Evolutionary conservation across 257 asterid genomes (phyloP).

Genomic region (Fraxinus americana): DNA sequence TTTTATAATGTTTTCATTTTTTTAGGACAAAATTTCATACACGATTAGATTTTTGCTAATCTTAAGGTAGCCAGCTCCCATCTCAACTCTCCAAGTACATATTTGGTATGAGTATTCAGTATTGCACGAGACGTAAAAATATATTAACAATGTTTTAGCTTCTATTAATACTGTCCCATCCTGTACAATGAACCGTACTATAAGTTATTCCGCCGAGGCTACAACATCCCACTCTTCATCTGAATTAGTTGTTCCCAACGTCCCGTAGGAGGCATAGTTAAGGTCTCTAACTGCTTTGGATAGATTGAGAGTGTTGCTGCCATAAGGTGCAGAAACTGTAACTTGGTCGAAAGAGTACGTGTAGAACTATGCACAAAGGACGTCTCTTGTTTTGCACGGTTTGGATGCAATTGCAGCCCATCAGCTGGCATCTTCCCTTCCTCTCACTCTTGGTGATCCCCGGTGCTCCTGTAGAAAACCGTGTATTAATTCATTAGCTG

Average conservation of each 20-base stretch:
- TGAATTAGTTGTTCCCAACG: slow-evolving; percentile 64
- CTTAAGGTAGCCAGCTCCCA: slow-evolving; percentile 82
- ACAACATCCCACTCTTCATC: slow-evolving; percentile 98
- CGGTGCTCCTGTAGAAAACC: slow-evolving; percentile 60
- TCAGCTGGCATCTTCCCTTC: slow-evolving; percentile 68
- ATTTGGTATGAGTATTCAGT: no score
- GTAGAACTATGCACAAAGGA: slow-evolving; percentile 84
- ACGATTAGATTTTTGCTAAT: slow-evolving; percentile 51
- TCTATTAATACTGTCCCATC: no score
- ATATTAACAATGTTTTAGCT: no score
- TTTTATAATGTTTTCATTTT: slow-evolving; percentile 28
- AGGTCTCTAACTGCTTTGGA: slow-evolving; percentile 81
- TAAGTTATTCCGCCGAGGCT: slow-evolving; percentile 83
- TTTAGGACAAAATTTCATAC: slow-evolving; percentile 9
- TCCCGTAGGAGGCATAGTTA: slow-evolving; percentile 63
- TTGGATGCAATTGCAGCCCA: slow-evolving; percentile 97
- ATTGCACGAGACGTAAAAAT: no score
- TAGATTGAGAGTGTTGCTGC: slow-evolving; percentile 92
- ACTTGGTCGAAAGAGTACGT: slow-evolving; percentile 92
- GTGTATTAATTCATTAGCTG: no score
- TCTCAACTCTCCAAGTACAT: slow-evolving; percentile 48
- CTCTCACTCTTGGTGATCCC: slow-evolving; percentile 83
- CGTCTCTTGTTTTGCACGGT: slow-evolving; percentile 90
- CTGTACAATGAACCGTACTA: no score
- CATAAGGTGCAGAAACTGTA: slow-evolving; percentile 80